A percentile compares a stretch with the other conserved stretches of the same genome.
Conservation (phyloP, 2,329 filamentous ascomycete genomes). For the Aspergillus quadricinctus region DNA sequence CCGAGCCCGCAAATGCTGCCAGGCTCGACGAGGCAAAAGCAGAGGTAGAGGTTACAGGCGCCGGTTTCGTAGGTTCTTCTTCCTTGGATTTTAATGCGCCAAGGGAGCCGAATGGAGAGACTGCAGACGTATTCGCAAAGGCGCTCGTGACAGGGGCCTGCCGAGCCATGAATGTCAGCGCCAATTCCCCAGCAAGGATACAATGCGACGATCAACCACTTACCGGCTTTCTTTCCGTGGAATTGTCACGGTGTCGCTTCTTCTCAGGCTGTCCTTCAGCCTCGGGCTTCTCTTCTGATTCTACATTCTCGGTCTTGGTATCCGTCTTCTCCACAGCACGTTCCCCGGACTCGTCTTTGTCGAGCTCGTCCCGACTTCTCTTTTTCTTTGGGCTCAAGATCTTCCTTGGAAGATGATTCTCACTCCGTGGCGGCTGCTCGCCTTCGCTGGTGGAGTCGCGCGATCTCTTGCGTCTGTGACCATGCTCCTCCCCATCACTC, state of each 20-base stretch:
- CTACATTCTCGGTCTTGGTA: constrained; percentile 13
- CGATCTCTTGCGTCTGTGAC: constrained; percentile 39
- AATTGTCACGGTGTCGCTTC: constrained; percentile 41
- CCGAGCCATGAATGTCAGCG: neutral
- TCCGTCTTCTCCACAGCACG: constrained; percentile 12
- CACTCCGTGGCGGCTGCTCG: constrained; percentile 9
- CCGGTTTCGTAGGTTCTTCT: constrained; percentile 15
- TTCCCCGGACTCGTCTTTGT: constrained; percentile 29
- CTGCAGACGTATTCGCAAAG: constrained; percentile 41
- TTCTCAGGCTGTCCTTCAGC: constrained; percentile 37
- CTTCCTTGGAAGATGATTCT: constrained; percentile 17
- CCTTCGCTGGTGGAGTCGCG: constrained; percentile 37
- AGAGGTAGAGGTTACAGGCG: constrained; percentile 49
- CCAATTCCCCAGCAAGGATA: neutral
- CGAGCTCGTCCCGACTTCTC: constrained; percentile 41
- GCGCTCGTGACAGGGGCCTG: constrained; percentile 33
- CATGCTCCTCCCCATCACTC: constrained; percentile 24
- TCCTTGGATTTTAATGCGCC: constrained; percentile 24
- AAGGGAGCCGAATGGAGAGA: constrained; percentile 41
- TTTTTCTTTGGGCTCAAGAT: constrained; percentile 40
- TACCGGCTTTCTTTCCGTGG: constrained; percentile 31
- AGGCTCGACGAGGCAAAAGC: constrained; percentile 67
- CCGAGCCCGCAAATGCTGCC: constrained; percentile 59
- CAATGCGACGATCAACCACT: constrained; percentile 10
- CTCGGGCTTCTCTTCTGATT: constrained; percentile 10